Evolutionary conservation across 1,284 basidiomycete genomes (phyloP).

Genomic region (Boletus semigastroideus): DNA sequence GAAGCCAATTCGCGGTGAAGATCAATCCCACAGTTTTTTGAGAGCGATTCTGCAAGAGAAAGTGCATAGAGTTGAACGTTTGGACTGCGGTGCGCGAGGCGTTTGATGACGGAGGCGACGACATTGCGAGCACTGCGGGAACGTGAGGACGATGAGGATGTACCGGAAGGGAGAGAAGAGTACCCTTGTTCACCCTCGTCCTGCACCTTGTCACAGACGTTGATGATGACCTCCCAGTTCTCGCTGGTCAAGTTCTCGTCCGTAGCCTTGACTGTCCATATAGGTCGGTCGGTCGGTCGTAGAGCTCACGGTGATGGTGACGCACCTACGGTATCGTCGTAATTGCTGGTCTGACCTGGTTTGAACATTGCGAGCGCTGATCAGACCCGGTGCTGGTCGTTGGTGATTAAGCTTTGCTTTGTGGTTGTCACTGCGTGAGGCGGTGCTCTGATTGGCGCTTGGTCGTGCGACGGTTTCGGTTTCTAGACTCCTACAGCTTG

Average conservation of each 20-base stretch:
- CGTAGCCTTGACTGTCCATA: slow-evolving; percentile 78
- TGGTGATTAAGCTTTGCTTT: slow-evolving; percentile 4
- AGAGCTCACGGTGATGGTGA: slow-evolving; percentile 17
- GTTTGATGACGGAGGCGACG: slow-evolving; percentile 84
- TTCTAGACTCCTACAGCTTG: not conserved
- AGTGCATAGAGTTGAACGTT: slow-evolving; percentile 97
- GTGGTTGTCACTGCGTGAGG: slow-evolving; percentile 31
- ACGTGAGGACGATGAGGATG: slow-evolving; percentile 16
- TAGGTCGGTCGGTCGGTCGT: slow-evolving; percentile 1
- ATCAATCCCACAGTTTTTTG: slow-evolving; percentile 87
- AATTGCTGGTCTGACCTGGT: slow-evolving; percentile 69
- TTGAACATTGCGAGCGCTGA: slow-evolving; percentile 55
- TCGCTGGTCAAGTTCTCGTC: slow-evolving; percentile 93
- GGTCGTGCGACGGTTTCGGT: not conserved
- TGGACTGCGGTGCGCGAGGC: slow-evolving; percentile 90
- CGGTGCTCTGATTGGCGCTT: slow-evolving; percentile 26
- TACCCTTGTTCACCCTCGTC: slow-evolving; percentile 86
- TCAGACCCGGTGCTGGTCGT: slow-evolving; percentile 12
- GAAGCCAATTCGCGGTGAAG: slow-evolving; percentile 88
- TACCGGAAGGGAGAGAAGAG: slow-evolving; percentile 19
- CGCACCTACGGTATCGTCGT: slow-evolving; percentile 93
- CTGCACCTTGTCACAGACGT: slow-evolving; percentile 94
- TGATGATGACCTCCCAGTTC: slow-evolving; percentile 95
- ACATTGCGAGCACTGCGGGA: slow-evolving; percentile 78
- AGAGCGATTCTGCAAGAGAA: slow-evolving; percentile 82